These are phyloP conservation scores for Myxozyma vanderwaltii DNA, from an alignment of 805 yeast genomes.

Conservation along the genomic window DNA sequence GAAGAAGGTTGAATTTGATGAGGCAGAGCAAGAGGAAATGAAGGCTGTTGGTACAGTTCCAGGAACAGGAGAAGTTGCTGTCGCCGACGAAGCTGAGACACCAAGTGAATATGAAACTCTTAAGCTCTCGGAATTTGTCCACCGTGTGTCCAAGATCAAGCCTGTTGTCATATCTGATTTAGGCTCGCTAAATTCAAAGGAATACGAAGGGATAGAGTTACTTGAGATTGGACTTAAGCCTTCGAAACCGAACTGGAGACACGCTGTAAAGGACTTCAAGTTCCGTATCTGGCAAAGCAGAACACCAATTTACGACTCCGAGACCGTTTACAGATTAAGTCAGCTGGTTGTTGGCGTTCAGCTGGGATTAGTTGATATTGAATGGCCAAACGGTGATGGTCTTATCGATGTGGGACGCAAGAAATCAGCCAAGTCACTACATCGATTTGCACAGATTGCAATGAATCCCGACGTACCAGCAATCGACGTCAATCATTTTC, in stretches of 20 bases:
- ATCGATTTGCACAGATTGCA: constrained; percentile 5
- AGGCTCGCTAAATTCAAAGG: background rate
- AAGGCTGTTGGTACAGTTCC: background rate
- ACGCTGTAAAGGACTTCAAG: constrained; percentile 8
- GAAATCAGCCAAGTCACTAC: background rate
- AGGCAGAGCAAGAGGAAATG: constrained; percentile 20
- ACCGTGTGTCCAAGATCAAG: constrained; percentile 16
- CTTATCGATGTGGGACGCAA: background rate
- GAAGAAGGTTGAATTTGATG: constrained; percentile 16
- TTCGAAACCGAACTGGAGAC: background rate
- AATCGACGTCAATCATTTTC: constrained; percentile 5
- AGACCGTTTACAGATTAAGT: constrained; percentile 10
- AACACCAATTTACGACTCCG: constrained; percentile 7
- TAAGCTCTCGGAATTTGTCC: constrained; percentile 16
- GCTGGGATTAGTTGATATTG: constrained; percentile 15
- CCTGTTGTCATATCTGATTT: background rate
- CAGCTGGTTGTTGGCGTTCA: constrained; percentile 21
- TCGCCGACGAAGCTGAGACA: background rate
- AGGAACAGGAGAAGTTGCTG: background rate
- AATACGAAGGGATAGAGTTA: background rate
- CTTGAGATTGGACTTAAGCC: constrained; percentile 20
- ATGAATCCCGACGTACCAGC: constrained; percentile 3
- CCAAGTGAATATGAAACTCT: constrained; percentile 11
- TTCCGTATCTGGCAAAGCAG: constrained; percentile 16
- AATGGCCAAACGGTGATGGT: constrained; percentile 15